phyloP scores from a whole-genome alignment of 768 basidiomycete genomes.

The Russula dissimulans region DNA sequence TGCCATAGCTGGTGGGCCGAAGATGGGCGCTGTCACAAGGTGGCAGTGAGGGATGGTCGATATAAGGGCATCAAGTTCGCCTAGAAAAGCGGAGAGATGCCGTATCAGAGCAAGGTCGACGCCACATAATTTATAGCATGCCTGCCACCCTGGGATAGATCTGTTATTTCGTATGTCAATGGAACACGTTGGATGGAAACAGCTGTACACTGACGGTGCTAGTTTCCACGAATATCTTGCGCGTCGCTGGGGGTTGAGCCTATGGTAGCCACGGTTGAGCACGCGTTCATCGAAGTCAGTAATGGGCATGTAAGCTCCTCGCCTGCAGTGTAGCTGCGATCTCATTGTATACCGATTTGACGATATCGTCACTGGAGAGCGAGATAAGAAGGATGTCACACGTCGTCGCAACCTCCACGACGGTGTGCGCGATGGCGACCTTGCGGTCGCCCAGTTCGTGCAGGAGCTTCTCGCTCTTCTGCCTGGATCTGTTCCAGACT shows the following conservation, averaged over 20 bases:
- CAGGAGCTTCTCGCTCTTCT: slow-evolving; percentile 49
- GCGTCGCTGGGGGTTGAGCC: slow-evolving; percentile 33
- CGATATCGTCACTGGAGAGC: slow-evolving; percentile 62
- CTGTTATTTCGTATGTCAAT: slow-evolving; percentile 25
- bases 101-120: neutral
- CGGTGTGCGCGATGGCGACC: slow-evolving; percentile 41
- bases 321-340: slow-evolving; percentile 55
- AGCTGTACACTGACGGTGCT: slow-evolving; percentile 53
- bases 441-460: slow-evolving; percentile 46
- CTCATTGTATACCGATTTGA: slow-evolving; percentile 50
- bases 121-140: slow-evolving; percentile 17
- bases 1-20: slow-evolving; percentile 62
- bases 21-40: slow-evolving; percentile 71
- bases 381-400: slow-evolving; percentile 72
- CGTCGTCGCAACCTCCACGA: slow-evolving; percentile 14
- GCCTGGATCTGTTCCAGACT: slow-evolving; percentile 66
- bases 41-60: slow-evolving; percentile 48
- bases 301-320: slow-evolving; percentile 7
- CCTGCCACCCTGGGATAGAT: slow-evolving; percentile 48
- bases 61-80: slow-evolving; percentile 60
- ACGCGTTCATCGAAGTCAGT: neutral
- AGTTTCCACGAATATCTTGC: slow-evolving; percentile 79
- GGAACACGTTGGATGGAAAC: neutral
- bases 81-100: slow-evolving; percentile 26
- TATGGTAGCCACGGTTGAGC: slow-evolving; percentile 6